Evolutionary conservation across 352 stramenopile species (phyloP).

Genomic region (Phytophthora boehmeriae): DNA sequence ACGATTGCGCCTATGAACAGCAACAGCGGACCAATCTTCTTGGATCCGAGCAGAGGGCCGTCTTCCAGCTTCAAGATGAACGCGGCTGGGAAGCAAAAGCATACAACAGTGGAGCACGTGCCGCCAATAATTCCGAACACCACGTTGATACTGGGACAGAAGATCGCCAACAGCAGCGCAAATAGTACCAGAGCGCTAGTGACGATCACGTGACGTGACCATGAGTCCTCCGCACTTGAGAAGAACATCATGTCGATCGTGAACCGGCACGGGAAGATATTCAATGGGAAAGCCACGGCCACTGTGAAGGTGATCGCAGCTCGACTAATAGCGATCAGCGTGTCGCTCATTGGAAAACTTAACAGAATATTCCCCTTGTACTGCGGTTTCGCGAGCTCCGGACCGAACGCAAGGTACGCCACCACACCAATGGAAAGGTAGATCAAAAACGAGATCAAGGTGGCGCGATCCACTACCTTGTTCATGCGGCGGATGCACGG

Average conservation of each 20-base stretch:
- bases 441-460: slow-evolving; percentile 71
- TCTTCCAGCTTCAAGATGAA: slow-evolving; percentile 89
- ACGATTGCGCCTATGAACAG: slow-evolving; percentile 74
- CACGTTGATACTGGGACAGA: slow-evolving; percentile 87
- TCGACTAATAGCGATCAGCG: slow-evolving; percentile 78
- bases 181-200: slow-evolving; percentile 66
- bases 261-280: slow-evolving; percentile 89
- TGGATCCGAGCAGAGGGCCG: slow-evolving; percentile 63
- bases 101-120: slow-evolving; percentile 84
- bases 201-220: slow-evolving; percentile 65
- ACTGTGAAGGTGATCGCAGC: slow-evolving; percentile 89
- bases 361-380: slow-evolving; percentile 87
- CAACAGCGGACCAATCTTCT: slow-evolving; percentile 78
- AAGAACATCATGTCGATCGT: slow-evolving; percentile 92
- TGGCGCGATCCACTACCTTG: slow-evolving; percentile 86
- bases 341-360: slow-evolving; percentile 79
- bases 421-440: slow-evolving; percentile 83
- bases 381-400: slow-evolving; percentile 60
- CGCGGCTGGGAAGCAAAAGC: slow-evolving; percentile 82
- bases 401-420: slow-evolving; percentile 82
- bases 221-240: slow-evolving; percentile 71
- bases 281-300: slow-evolving; percentile 82
- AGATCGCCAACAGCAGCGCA: slow-evolving; percentile 79
- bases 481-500: slow-evolving; percentile 89
- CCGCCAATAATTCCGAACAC: slow-evolving; percentile 88